These are phyloP conservation scores for Batkoa obscura DNA, from an alignment of 371 early-diverging fungal genomes.

Conservation along the genomic window DNA sequence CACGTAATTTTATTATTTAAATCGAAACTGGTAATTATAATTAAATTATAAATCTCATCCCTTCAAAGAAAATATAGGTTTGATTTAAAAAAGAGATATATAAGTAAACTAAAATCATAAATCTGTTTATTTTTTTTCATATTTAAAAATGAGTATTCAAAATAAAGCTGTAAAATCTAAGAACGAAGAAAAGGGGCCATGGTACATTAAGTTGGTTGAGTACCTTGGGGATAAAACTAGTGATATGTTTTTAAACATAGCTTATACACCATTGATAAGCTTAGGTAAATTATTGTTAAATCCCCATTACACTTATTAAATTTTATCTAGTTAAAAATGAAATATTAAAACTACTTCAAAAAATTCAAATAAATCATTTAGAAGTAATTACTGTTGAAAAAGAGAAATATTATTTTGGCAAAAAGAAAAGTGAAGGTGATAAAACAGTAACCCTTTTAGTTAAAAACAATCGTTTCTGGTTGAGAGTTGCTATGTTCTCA, in stretches of 20 bases:
- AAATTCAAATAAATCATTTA: background rate
- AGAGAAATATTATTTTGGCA: constrained; percentile 14
- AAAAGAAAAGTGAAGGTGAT: constrained; percentile 7
- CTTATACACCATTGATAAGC: background rate
- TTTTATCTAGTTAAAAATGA: background rate
- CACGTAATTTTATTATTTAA: no score
- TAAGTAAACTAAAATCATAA: no score
- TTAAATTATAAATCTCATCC: no score
- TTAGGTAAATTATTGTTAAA: background rate
- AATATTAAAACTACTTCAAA: background rate
- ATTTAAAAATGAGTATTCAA: no score
- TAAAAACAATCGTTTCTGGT: constrained; percentile 25
- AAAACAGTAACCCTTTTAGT: constrained; percentile 18
- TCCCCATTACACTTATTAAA: background rate
- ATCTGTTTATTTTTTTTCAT: no score
- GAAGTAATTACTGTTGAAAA: constrained; percentile 8
- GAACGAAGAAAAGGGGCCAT: no score
- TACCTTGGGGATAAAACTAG: no score
- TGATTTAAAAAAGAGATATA: no score
- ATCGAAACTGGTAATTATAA: no score
- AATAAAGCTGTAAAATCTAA: no score
- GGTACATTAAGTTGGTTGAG: no score
- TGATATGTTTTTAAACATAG: background rate
- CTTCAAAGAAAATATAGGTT: no score
- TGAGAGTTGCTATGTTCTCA: constrained; percentile 20